Evolutionary conservation across 768 basidiomycete genomes (phyloP), one percentile per base, ranked within the genome.

Genomic region (Mycena chlorophos): DNA sequence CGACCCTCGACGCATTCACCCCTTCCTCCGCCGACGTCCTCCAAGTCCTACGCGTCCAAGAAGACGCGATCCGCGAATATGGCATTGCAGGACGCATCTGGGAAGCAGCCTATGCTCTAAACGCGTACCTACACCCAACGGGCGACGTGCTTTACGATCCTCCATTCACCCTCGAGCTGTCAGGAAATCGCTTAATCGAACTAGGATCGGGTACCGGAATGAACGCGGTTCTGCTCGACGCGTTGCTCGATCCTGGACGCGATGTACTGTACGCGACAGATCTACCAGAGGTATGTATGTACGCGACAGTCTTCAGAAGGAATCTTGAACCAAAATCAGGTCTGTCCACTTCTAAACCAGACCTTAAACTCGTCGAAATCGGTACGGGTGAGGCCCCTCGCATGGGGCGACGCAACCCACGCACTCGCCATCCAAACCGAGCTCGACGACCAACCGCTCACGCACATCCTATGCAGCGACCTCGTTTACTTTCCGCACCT

Each of bases 401-500:
- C 84, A 13, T 94, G 92, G 92, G 92, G 91, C 3, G 77, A 77
- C 55, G 51, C 60, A 0, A 63, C 71, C 16, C 78, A 88, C 58
- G 79, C 73, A 3, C 34, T 47, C 13, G 34, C 55, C 14, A 73
- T 89, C 38, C 63, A 71, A 8, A 63, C 66, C 3, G 76, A 81
- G 40, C 71, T 84, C 52, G 42, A 26, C 20, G 37, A 42, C 46
- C 17, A 51, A 23, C 50, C 60, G 27, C 63, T 83, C 50, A 87
- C 86, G 1, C 88, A 91, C 64, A 79, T 94, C 42, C 68, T 93
- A 20, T 90, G 91, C 69, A 93, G 92, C 66, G 91, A 94, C 70
- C 78, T 94, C 52, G 91, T 95, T 13, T 95, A 95, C 70, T 94
- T 94, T 65, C 89, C 90, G 0, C 83, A 89, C 55, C 80, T 95